Evolutionary conservation across 257 asterid species (phyloP), one percentile per base, ranked within the genome.

Genomic region (Rauvolfia tetraphylla): DNA sequence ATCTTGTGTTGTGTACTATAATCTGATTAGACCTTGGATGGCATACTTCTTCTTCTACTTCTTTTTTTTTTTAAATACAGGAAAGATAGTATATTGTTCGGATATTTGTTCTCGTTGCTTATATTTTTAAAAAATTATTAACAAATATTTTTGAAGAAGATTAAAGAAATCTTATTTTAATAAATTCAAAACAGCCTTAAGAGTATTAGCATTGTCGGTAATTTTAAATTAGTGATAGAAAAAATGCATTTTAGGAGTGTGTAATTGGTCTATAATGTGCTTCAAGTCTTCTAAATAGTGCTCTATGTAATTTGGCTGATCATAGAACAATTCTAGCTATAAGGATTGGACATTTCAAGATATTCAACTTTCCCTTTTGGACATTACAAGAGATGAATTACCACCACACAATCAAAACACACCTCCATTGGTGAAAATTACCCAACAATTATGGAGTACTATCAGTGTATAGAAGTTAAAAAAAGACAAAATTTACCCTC

Each of bases 311-410:
- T 59, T 27, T 13, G n/a, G 31, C 2, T 41, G 18, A 10, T 9
- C 7, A 46, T 10, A 33, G 23, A 5, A 17, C 33, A 63, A 1
- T 33, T 31, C 4, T 63, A 17, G 25, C n/a, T 36, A 31, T 23
- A 63, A 63, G 22, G n/a, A 63, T 63, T 63, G 27, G 69, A 63
- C 69, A 63, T 63, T 63, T 63, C 25, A 63, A 33, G 41, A 18
- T 33, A 18, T 42, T 41, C 38, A 8, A 1, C 7, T 15, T 8
- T 20, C 20, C 29, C 31, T 27, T 71, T 46, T 17, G 27, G 59
- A 46, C 59, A 44, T 46, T 48, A 23, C 15, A 62, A 31, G 25
- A 27, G 5, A 17, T 48, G 0, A 46, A 48, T 44, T 36, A 44
- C 39, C 59, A 7, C 25, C 34, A 69, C 25, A 44, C 36, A 70